A percentile compares a stretch with the other conserved stretches of the same genome.
Conservation (phyloP, 495 filamentous ascomycete species). For the Penicillium subrubescens region DNA sequence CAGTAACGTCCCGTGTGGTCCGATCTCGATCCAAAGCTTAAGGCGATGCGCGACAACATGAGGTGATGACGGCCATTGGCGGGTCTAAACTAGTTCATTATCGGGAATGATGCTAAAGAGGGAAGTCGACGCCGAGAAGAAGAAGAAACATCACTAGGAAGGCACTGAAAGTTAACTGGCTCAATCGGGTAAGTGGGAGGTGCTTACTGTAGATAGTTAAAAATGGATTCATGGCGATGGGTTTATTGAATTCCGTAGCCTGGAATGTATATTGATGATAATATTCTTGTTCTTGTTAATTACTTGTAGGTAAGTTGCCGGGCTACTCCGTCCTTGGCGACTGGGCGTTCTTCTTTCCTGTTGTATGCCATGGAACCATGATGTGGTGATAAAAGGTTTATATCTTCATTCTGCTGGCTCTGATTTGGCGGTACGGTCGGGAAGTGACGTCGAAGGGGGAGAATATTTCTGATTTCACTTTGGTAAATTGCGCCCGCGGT, state of each 20-base stretch:
- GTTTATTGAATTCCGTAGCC: neutral
- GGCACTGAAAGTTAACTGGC: neutral
- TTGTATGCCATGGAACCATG: neutral
- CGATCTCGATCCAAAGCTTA: slow-evolving; percentile 38
- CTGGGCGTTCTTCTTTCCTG: neutral
- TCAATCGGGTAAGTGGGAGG: neutral
- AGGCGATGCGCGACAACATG: slow-evolving; percentile 14
- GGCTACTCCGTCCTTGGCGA: neutral
- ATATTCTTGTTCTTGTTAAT: neutral
- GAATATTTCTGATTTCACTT: slow-evolving; percentile 1
- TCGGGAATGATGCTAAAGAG: slow-evolving; percentile 21
- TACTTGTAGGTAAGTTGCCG: neutral
- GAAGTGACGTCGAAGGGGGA: slow-evolving; percentile 12
- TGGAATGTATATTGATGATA: neutral
- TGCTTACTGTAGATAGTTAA: neutral
- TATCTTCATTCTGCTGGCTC: neutral
- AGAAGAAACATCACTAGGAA: neutral
- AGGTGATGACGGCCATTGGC: slow-evolving; percentile 3
- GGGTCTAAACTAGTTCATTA: neutral
- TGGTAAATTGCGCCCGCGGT: neutral
- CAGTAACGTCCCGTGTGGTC: slow-evolving; percentile 26
- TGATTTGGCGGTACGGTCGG: slow-evolving; percentile 3
- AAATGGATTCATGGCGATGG: neutral
- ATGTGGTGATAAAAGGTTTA: slow-evolving; percentile 1
- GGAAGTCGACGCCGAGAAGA: slow-evolving; percentile 17